Evolutionary conservation across 2,329 filamentous ascomycete genomes (phyloP), one percentile per base, ranked within the genome.

Genomic region (Remersonia thermophila): DNA sequence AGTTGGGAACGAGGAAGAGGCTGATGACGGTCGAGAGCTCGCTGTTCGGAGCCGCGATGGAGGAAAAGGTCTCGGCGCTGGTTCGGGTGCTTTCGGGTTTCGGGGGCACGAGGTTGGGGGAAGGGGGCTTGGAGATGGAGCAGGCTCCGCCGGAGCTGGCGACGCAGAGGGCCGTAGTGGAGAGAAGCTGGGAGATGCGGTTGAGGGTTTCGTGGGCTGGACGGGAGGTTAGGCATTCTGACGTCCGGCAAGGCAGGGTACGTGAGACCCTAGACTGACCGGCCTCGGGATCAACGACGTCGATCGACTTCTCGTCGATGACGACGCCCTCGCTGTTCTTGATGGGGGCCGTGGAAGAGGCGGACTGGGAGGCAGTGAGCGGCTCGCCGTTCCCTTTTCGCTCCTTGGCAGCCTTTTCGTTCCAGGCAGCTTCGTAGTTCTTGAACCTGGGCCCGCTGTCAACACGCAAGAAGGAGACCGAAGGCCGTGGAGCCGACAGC

Each of bases 11-110:
- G 9, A 67, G 55, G 41, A 62, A 67, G 1, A 58, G 55, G 20
- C 53, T 47, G 45, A 59, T 53, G 33, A 67, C 54, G 33, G 59
- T 58, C 32, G 57, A 51, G 34, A 67, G 54, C 31, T 62, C 60
- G 33, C 42, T 38, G 26, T 43, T 30, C 30, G 39, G 47, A 7
- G 18, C 27, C 28, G 29, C 45, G 16, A 44, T 42, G 11, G 40
- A 25, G 14, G 40, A 36, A 12, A 38, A 38, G 28, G 35, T 41
- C 11, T 27, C 27, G n/a, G 38, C 9, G 28, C n/a, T 11, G 33
- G 29, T 15, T 38, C 41, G 30, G 42, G 30, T 4, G 48, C 43
- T 14, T 43, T 43, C 1, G 46, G 35, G 28, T 43, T 30, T 11
- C 37, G 15, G 37, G 17, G 13, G 17, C 14, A 4, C 33, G 35